Base-by-base conservation (phyloP, 73 alveolate species). In the Loxodes magnus region DNA sequence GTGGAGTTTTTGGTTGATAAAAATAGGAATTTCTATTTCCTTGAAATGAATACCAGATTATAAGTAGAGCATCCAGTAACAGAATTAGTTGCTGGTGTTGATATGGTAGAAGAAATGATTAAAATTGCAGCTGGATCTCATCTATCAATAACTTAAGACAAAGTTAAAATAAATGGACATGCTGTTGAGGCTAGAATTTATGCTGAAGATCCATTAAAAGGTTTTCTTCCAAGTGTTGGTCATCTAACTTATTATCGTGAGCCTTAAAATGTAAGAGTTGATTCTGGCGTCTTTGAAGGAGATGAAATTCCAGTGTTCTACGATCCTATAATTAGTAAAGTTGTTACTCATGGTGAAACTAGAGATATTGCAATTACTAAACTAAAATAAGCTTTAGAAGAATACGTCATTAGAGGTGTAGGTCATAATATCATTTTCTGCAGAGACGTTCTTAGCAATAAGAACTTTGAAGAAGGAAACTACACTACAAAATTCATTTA, bases 1-100 rank as follows among this genome's bases (percentile, higher is more conserved):
- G 97, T 86, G n/a, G 97, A 86, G 35, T 86, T 86, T 46, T 77
- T 86, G 35, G 80, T 82, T 35, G 97, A 86, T 51, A 71, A 77
- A 21, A 58, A 64, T 19, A 50, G 67, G 23, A 29, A 81, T 29
- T 82, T 48, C 79, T 86, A 54, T 81, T 86, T 86, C 66, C 71
- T 86, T 85, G 97, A 86, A 53, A 82, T 86, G 94, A 86, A 86
- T 64, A 82, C 97, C n/a, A 61, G 97, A 55, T 74, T 86, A 6
- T 68, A 86, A 62, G 97, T 86, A 4, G 97, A 86, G 71, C 97
- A 86, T 56, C 94, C 97, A 24, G 80, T 86, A 28, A 67, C 94
- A 44, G 97, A 86, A 54, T 5, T n/a, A 28, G 19, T 54, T 60
- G 39, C 67, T 6, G 64, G 63, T 20, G 53, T 54, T 28, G 76